Percentiles rank a stretch among this genome's conserved stretches.
Conservation (phyloP, 495 filamentous ascomycete genomes). For the Haplographium delicatum region DNA sequence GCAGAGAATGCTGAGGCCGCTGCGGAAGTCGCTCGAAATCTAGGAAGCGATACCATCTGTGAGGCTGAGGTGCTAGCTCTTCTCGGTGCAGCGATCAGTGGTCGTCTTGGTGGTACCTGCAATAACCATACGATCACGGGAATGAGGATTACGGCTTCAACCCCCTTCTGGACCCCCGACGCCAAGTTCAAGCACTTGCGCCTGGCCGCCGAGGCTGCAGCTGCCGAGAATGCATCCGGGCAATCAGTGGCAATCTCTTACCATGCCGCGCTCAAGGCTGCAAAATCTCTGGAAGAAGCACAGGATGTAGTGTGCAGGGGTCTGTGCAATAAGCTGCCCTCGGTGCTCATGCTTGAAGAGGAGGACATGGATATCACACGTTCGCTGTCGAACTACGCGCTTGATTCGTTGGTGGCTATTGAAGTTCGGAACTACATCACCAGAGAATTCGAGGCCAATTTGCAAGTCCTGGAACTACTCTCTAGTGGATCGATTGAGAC, state of each 20-base stretch:
- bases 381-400: constrained; percentile 43
- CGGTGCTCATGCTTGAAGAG: constrained; percentile 44
- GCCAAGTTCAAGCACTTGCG: constrained; percentile 48
- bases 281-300: constrained; percentile 38
- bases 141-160: constrained; percentile 39
- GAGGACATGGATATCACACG: constrained; percentile 46
- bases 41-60: constrained; percentile 46
- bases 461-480: constrained; percentile 49
- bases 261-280: constrained; percentile 35
- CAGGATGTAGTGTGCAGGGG: constrained; percentile 40
- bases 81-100: constrained; percentile 41
- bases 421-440: constrained; percentile 53
- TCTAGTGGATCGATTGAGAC: constrained; percentile 44
- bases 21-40: constrained; percentile 41
- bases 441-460: constrained; percentile 44
- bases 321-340: constrained; percentile 41
- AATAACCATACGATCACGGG: constrained; percentile 48
- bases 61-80: constrained; percentile 46
- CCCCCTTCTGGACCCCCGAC: constrained; percentile 46
- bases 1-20: constrained; percentile 33
- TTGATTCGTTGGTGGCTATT: constrained; percentile 54
- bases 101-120: constrained; percentile 29
- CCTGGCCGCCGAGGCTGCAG: constrained; percentile 38
- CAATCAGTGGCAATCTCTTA: constrained; percentile 32
- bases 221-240: constrained; percentile 29